phyloP scores from a whole-genome alignment of 345 rosid species.

The Linum lewisii region DNA sequence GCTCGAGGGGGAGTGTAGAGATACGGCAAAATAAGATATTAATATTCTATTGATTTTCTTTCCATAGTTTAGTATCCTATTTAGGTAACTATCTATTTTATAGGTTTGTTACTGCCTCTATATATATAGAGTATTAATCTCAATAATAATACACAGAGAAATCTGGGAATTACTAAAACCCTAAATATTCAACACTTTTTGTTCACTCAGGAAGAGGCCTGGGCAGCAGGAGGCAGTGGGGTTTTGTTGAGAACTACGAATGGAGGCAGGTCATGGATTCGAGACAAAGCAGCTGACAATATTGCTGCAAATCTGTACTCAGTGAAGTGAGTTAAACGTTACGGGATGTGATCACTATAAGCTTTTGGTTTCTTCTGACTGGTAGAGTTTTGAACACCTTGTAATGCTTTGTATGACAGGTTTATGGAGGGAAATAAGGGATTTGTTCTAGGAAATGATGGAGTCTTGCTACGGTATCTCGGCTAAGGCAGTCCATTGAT shows the following conservation, averaged over 20 bases:
- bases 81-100: no score
- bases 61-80: no score
- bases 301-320: slow-evolving; percentile 95
- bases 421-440: slow-evolving; percentile 76
- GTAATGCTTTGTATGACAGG: slow-evolving; percentile 25
- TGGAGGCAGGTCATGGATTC: slow-evolving; percentile 88
- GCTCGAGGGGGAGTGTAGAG: no score
- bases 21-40: no score
- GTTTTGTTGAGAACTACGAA: slow-evolving; percentile 74
- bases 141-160: no score
- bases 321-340: slow-evolving; percentile 54
- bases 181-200: no score
- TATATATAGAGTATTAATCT: no score
- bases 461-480: slow-evolving; percentile 89
- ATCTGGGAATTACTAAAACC: no score
- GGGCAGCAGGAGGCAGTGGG: slow-evolving; percentile 99
- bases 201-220: slow-evolving; percentile 74
- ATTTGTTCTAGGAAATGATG: slow-evolving; percentile 80
- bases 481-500: slow-evolving; percentile 32
- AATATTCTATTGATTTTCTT: no score
- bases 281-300: slow-evolving; percentile 94
- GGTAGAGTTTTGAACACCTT: not conserved
- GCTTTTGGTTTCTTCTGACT: not conserved
- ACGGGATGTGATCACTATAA: not conserved
- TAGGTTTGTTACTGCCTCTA: no score